Evolutionary conservation across 306 rosid genomes (phyloP).

Genomic region (Medicago arabica): DNA sequence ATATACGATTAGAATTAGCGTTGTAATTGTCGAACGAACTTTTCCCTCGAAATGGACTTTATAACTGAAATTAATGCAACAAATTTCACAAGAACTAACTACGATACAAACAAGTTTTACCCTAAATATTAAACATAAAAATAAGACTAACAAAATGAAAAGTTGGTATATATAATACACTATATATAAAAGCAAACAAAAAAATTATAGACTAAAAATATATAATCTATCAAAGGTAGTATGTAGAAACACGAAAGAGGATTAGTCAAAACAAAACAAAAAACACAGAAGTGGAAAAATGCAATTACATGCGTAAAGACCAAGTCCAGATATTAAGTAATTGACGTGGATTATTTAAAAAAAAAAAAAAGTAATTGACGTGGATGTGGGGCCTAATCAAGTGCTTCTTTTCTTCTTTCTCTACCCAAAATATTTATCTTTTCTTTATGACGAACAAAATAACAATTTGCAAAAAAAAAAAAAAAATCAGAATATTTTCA

Average conservation of each 20-base stretch:
- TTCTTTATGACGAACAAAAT: background rate
- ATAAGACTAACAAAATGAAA: no score
- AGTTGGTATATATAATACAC: no score
- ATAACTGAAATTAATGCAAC: no score
- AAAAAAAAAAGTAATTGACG: background rate
- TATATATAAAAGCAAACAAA: background rate
- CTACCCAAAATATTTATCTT: background rate
- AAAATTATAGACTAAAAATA: background rate
- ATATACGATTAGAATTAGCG: no score
- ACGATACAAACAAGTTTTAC: no score
- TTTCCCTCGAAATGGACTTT: no score
- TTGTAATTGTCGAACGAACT: background rate
- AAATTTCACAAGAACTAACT: background rate
- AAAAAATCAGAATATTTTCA: background rate
- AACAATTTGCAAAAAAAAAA: background rate
- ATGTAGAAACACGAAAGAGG: background rate
- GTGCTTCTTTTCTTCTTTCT: background rate
- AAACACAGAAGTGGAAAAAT: background rate
- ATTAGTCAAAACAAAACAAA: no score
- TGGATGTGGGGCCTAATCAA: background rate
- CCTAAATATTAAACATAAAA: no score
- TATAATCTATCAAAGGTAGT: background rate
- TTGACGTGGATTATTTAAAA: slow-evolving; percentile 4
- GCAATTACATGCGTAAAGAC: background rate
- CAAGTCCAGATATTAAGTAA: background rate